phyloP scores from a whole-genome alignment of 108 stramenopile genomes.

The Cyclotella sp. region DNA sequence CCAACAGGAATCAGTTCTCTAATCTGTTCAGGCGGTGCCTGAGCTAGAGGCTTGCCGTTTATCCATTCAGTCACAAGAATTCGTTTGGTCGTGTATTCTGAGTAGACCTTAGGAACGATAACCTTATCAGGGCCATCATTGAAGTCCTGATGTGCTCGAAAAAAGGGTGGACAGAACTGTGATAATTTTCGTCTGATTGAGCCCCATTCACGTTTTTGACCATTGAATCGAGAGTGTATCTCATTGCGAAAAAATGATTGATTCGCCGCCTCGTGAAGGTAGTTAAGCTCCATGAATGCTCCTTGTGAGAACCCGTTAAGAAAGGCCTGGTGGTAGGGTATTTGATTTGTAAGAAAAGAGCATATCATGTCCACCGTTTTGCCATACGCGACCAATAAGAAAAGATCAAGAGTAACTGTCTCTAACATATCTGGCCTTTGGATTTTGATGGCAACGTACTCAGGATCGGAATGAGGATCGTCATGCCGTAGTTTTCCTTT shows the following conservation, averaged over 20 bases:
- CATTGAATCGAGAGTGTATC: slow-evolving; percentile 35
- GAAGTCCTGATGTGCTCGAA: neutral
- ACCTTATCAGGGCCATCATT: slow-evolving; percentile 24
- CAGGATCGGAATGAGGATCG: slow-evolving; percentile 13
- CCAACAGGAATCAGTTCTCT: slow-evolving; percentile 82
- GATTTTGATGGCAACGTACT: slow-evolving; percentile 84
- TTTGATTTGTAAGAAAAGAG: slow-evolving; percentile 64
- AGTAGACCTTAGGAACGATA: slow-evolving; percentile 49
- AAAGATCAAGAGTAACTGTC: slow-evolving; percentile 84
- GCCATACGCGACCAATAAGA: slow-evolving; percentile 66
- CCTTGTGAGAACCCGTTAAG: slow-evolving; percentile 41
- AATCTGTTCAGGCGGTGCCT: slow-evolving; percentile 62
- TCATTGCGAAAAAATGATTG: slow-evolving; percentile 58
- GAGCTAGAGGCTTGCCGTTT: slow-evolving; percentile 75
- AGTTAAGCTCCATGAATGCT: slow-evolving; percentile 65
- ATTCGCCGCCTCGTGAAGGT: slow-evolving; percentile 57
- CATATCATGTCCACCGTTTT: slow-evolving; percentile 64
- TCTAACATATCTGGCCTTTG: slow-evolving; percentile 85
- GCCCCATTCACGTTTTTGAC: neutral
- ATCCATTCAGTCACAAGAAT: slow-evolving; percentile 74
- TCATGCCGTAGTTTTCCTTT: slow-evolving; percentile 50
- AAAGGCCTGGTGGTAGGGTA: slow-evolving; percentile 49
- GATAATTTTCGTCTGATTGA: neutral
- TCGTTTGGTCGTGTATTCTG: slow-evolving; percentile 45
- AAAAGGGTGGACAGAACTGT: neutral